These are phyloP conservation scores for Setaria italica DNA, from an alignment of 202 grass and related monocot species.

Conservation along the genomic window DNA sequence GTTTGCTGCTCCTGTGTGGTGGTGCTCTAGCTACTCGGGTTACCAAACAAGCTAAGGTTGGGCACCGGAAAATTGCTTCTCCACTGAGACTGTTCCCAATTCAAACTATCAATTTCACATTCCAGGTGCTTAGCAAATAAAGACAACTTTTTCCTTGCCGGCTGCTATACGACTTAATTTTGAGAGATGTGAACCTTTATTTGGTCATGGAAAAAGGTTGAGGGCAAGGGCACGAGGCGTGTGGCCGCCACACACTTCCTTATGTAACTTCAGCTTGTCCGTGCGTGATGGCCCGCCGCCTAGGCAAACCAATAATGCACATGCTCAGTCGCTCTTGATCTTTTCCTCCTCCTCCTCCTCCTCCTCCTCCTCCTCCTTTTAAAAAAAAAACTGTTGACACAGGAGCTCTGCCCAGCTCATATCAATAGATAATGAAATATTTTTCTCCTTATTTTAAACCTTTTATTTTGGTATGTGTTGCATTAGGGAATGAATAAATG, in stretches of 20 bases:
- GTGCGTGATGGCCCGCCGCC: neutral
- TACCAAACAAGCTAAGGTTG: neutral
- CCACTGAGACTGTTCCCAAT: neutral
- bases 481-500: no score
- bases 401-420: neutral
- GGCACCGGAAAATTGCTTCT: neutral
- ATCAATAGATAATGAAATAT: neutral
- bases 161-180: neutral
- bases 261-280: no score
- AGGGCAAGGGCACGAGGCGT: constrained; percentile 31
- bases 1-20: neutral
- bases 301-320: constrained; percentile 33
- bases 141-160: neutral
- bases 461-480: no score
- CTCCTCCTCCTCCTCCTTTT: no score
- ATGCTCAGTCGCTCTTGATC: neutral
- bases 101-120: neutral
- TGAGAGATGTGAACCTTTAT: neutral
- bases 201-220: neutral
- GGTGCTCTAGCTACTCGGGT: neutral
- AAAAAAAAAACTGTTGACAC: neutral
- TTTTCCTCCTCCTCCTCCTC: no score
- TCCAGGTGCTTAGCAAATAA: neutral
- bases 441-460: neutral
- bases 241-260: constrained; percentile 41